Base-by-base conservation (phyloP, 768 basidiomycete genomes). In the Mycena chlorophos region DNA sequence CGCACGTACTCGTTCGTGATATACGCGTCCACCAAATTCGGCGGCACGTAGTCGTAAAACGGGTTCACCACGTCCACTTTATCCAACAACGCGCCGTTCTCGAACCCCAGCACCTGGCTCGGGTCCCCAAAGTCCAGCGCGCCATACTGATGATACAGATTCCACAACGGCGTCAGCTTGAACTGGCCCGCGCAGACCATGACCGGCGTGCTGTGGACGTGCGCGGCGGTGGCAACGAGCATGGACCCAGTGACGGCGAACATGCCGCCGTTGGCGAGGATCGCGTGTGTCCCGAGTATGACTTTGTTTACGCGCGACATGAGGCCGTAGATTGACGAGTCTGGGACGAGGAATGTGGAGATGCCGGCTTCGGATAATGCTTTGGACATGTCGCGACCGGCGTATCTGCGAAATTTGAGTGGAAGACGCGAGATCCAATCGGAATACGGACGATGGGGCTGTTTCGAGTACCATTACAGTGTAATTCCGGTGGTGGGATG, bases 301-400 rank as follows among this genome's bases (percentile, higher is more conserved):
- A 98, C 89, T 72, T 99, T 99, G 75, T 94, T 96, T 57, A 96
- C 90, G 56, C 96, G 86, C 4, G 97, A 96, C 86, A 98, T 92
- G 60, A 99, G 81, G 12, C 94, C 93, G 68, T 90, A 96, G 69
- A 98, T 87, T 23, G 94, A 94, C 6, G 93, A 94, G 71, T 98
- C 96, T 38, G 97, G 96, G 49, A 98, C 88, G 46, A 99, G 88
- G 68, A 98, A 90, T n/a, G 94, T 96, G 5, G 92, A 92, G 60
- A 98, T 94, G 46, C 87, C 87, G 16, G 86, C 81, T 3, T 84
- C 74, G 3, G 94, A 91, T 22, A 98, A 78, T 2, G 88, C 82
- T 63, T 83, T 75, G 1, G 95, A 93, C 84, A 95, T 89, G 57
- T 84, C 82, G 58, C 86, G 89, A 13, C 96, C 96, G 31, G 85